Percentiles rank a stretch among this genome's conserved stretches.
phyloP scores from a whole-genome alignment of 176 grass and related monocot genomes.

The Thalia dealbata region DNA sequence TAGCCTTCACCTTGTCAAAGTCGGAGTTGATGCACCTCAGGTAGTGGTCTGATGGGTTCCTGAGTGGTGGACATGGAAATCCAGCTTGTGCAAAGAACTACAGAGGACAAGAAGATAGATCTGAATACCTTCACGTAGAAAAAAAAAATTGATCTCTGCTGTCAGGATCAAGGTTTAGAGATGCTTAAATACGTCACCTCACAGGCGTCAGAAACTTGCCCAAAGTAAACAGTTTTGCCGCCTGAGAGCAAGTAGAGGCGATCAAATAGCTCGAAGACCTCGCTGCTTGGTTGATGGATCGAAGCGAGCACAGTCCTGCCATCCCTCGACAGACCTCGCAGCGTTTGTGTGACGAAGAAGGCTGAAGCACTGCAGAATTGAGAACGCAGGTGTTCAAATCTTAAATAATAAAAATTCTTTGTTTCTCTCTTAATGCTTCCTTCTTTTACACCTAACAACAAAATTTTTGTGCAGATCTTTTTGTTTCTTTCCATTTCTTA shows the following conservation, averaged over 20 bases:
- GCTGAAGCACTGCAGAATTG: conserved; percentile 64
- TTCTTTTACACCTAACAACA: not conserved
- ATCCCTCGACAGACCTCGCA: conserved; percentile 72
- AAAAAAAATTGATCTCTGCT: not conserved
- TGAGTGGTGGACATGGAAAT: conserved; percentile 73
- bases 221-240: conserved; percentile 98
- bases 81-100: conserved; percentile 86
- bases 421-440: not conserved
- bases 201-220: conserved; percentile 58
- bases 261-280: conserved; percentile 98
- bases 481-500: too few relatives aligned
- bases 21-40: conserved; percentile 91
- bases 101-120: not conserved
- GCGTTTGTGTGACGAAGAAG: conserved; percentile 96
- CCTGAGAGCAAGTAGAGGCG: conserved; percentile 84
- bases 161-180: not conserved
- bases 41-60: conserved; percentile 98
- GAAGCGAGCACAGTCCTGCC: conserved; percentile 93
- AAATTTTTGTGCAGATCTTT: not conserved
- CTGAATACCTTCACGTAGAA: not conserved
- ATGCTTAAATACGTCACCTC: conserved; percentile 33
- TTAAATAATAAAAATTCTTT: not conserved
- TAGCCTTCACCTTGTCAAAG: conserved; percentile 98
- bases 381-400: not conserved
- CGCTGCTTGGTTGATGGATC: conserved; percentile 96